Base-by-base conservation (phyloP, 2,329 filamentous ascomycete species). In the Colletotrichum eleusines region DNA sequence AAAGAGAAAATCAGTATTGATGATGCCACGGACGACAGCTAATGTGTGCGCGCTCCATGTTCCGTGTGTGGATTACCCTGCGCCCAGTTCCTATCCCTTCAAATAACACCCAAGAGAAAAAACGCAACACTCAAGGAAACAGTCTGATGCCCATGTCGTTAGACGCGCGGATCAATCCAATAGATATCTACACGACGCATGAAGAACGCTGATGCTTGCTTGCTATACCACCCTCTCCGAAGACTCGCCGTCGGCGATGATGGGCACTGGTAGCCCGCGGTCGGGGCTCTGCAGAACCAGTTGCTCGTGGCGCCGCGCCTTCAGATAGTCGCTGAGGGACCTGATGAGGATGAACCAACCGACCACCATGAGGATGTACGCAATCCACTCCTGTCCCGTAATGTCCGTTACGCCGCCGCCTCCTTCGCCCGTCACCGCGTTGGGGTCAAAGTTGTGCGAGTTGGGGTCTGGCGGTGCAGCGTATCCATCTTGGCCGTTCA, bases 331-430 rank as follows among this genome's bases (percentile, higher is more conserved):
- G 76, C 92, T 94, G 23, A 97, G 90, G n/a, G 94, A 91, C 81
- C 95, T 90, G 78, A 99, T 98, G 73, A 99, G 85, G 73, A 99
- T 94, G 78, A 98, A 98, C 96, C 96, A 99, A 6, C 96, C 96
- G 1, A 97, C 92, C 78, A 99, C 93, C 96, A 99, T 99, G 58
- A 99, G 82, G 20, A 93, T 85, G 77, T 98, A 99, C 14, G 94
- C 93, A 73, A 97, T 85, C 94, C 94, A 98, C 78, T 98, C 95
- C 74, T 88, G 91, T 62, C 91, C 91, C 7, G 87, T 89, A 51
- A 97, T 89, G 44, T 89, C 87, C 8, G 84, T 81, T 12, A 86
- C 78, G 16, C 83, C 81, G 50, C 85, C 84, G 2, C 79, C 76
- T 16, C 79, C 75, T 72, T 83, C 76, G 51, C 83, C 84, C 3